Evolutionary conservation across 208 protist genomes (phyloP).

Genomic region (Crithidia brevicula): DNA sequence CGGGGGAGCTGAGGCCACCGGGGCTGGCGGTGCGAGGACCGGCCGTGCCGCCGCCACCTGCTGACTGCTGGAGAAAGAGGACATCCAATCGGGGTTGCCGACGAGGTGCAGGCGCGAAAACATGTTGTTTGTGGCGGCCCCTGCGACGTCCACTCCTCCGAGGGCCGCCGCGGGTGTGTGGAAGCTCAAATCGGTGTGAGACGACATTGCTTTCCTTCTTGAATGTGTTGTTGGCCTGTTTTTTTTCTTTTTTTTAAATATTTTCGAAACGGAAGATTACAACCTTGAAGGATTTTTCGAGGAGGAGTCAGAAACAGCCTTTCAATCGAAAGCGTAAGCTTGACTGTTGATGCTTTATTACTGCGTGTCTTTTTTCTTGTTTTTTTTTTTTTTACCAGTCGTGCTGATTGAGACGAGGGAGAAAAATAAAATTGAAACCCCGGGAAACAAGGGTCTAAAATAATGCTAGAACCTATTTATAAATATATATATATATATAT

Average conservation of each 20-base stretch:
- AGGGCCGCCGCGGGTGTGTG: slow-evolving; percentile 15
- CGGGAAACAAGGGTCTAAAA: slow-evolving; percentile 16
- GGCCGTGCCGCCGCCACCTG: slow-evolving; percentile 19
- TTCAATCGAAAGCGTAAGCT: too few relatives aligned
- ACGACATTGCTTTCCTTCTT: slow-evolving; percentile 13
- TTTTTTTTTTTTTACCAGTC: slow-evolving; percentile 30
- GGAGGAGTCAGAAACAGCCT: too few relatives aligned
- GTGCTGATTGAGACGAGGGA: slow-evolving; percentile 1
- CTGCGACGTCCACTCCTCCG: slow-evolving; percentile 1
- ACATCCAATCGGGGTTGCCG: slow-evolving; percentile 67
- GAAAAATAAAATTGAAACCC: slow-evolving; percentile 11
- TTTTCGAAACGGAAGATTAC: too few relatives aligned
- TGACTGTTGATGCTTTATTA: not conserved
- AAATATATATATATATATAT: slow-evolving; percentile 4
- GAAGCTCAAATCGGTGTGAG: slow-evolving; percentile 19
- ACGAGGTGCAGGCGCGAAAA: slow-evolving; percentile 53
- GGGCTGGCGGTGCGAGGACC: slow-evolving; percentile 21
- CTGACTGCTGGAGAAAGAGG: slow-evolving; percentile 38
- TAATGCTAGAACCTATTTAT: slow-evolving; percentile 4
- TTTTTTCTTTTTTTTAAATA: too few relatives aligned
- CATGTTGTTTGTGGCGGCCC: slow-evolving; percentile 15
- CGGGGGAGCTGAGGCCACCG: slow-evolving; percentile 15
- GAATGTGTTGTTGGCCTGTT: not conserved
- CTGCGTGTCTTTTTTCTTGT: not conserved
- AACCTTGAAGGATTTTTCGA: too few relatives aligned